A percentile compares a stretch with the other conserved stretches of the same genome.
Conservation (phyloP, 805 yeast species). For the Ogataea pilisensis region DNA sequence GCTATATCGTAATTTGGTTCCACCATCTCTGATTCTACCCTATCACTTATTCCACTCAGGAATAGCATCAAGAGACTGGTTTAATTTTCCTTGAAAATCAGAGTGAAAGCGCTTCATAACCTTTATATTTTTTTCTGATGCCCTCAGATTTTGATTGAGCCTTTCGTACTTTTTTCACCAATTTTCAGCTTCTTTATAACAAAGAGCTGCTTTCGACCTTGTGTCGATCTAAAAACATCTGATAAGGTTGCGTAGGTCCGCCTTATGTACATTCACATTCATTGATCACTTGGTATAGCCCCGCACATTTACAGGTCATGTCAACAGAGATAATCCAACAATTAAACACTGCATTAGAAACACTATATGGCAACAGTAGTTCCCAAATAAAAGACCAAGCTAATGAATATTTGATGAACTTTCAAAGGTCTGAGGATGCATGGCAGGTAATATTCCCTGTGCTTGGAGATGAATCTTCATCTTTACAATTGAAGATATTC, state of each 20-base stretch:
- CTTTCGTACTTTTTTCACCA: not conserved
- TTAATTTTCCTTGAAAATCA: too few relatives aligned
- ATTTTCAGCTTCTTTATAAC: not conserved
- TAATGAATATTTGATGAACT: slow-evolving; percentile 60
- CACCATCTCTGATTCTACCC: too few relatives aligned
- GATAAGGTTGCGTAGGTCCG: too few relatives aligned
- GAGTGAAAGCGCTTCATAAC: slow-evolving; percentile 1
- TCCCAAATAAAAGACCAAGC: slow-evolving; percentile 40
- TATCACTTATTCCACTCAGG: too few relatives aligned
- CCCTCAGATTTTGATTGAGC: too few relatives aligned
- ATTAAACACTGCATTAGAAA: slow-evolving; percentile 42
- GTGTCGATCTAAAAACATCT: too few relatives aligned
- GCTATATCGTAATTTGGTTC: too few relatives aligned
- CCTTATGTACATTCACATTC: too few relatives aligned
- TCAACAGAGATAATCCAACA: slow-evolving; percentile 15
- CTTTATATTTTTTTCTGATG: too few relatives aligned
- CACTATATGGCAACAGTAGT: slow-evolving; percentile 37
- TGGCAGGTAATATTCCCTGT: slow-evolving; percentile 70
- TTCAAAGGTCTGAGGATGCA: slow-evolving; percentile 79
- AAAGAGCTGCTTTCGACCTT: not conserved
- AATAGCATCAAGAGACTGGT: too few relatives aligned
- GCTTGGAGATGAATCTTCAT: slow-evolving; percentile 32
- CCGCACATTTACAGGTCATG: too few relatives aligned
- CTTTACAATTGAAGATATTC: slow-evolving; percentile 65
- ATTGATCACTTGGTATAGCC: too few relatives aligned